Base-by-base conservation (phyloP, 345 rosid genomes). In the Excoecaria cochinchinensis region DNA sequence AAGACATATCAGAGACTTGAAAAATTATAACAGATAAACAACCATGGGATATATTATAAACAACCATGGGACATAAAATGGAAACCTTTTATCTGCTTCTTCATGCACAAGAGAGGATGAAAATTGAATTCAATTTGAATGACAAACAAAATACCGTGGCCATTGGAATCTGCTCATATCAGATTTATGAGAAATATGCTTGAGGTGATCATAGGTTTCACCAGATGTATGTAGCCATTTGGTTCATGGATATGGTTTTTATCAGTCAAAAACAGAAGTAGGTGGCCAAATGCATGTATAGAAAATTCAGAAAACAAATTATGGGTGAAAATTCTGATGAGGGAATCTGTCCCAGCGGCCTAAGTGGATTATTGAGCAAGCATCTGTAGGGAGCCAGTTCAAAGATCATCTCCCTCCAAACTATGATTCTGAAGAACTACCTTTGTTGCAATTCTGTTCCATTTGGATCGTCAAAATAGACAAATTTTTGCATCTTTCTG, bases 291-390 rank as follows among this genome's bases (percentile, higher is more conserved):
- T 48, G 71, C 40, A 17, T 48, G 42, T 50, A 15, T 3, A 56
- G 8, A 71, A 40, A 56, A 56, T 11, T 69, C n/a, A 69, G 59
- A 51, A 8, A 46, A 69, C 60, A 69, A 36, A 69, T 8, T 25
- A 69, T 16, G 19, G 17, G 60, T 31, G 47, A 36, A 16, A 69
- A 21, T 40, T 64, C 69, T 40, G 51, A 40, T 64, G 19, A 64
- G 22, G 11, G 69, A 64, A 17, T 64, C 21, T 36, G 67, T n/a
- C 67, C 42, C 46, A 62, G 8, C 36, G 40, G 19, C n/a, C 46
- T 56, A 10, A 56, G 24, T 6, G 60, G 60, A 56, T 56, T 56
- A 17, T 31, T 38, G 46, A 59, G 13, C 31, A 24, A 25, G 4
- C 13, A 60, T 31, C 65, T 25, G 4, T 60, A 60, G 38, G 40